Conservation (phyloP, 192 early-diverging fungal species). For the Rhizoclosmatium sp. region DNA sequence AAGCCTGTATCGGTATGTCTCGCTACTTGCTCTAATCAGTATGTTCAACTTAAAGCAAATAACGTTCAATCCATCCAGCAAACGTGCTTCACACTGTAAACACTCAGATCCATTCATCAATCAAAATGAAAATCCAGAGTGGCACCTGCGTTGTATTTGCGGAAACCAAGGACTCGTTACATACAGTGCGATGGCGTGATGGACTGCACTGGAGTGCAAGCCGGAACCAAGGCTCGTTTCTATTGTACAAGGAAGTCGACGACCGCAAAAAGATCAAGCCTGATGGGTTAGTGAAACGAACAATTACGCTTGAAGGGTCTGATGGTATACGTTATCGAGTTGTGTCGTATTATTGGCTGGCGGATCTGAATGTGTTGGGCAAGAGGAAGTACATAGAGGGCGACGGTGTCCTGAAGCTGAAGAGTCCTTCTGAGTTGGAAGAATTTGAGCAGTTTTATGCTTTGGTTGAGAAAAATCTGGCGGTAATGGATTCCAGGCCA, state of each 20-base stretch:
- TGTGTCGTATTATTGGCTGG: background rate
- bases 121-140: background rate
- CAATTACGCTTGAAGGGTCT: conserved; percentile 1
- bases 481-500: too few relatives aligned
- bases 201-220: background rate
- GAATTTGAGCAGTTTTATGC: too few relatives aligned
- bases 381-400: background rate
- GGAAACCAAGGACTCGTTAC: background rate
- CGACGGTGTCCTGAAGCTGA: background rate
- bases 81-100: too few relatives aligned
- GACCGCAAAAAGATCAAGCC: background rate
- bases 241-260: conserved; percentile 23
- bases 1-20: conserved; percentile 6
- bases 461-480: too few relatives aligned
- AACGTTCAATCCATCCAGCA: too few relatives aligned
- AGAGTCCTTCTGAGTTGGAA: too few relatives aligned
- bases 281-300: conserved; percentile 8
- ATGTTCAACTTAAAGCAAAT: too few relatives aligned
- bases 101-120: too few relatives aligned
- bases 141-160: conserved; percentile 7
- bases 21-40: too few relatives aligned
- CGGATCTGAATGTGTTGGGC: background rate
- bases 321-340: conserved; percentile 15
- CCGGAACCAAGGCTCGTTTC: conserved; percentile 16
- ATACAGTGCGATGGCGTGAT: conserved; percentile 3